phyloP scores from a whole-genome alignment of 129 eudicot species.

The Escallonia rubra region DNA sequence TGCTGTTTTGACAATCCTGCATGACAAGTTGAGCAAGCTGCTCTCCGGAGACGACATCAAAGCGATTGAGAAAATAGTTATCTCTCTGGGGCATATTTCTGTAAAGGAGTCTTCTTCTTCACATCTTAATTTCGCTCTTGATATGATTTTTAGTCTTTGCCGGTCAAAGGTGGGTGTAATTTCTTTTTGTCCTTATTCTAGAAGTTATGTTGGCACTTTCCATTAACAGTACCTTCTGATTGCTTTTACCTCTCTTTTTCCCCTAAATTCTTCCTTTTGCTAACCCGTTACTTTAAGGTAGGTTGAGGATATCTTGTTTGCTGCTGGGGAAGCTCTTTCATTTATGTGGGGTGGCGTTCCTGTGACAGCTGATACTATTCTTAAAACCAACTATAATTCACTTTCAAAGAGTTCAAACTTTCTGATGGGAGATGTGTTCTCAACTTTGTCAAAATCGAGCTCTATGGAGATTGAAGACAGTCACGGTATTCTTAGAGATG shows the following conservation, averaged over 20 bases:
- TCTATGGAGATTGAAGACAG: constrained; percentile 38
- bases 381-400: constrained; percentile 76
- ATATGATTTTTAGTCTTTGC: constrained; percentile 71
- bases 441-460: constrained; percentile 35
- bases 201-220: background rate
- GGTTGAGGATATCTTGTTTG: constrained; percentile 96
- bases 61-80: constrained; percentile 65
- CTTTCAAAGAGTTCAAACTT: constrained; percentile 84
- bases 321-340: constrained; percentile 97
- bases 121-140: constrained; percentile 61
- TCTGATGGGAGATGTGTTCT: constrained; percentile 67
- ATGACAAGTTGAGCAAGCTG: constrained; percentile 70
- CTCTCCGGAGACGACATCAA: constrained; percentile 77
- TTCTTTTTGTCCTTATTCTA: constrained; percentile 1
- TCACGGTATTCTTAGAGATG: constrained; percentile 60
- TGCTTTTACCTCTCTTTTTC: too few species aligned
- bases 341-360: constrained; percentile 98
- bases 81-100: constrained; percentile 87
- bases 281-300: constrained; percentile 8
- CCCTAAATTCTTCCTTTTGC: too few species aligned
- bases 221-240: too few species aligned
- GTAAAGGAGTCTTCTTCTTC: constrained; percentile 64
- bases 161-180: constrained; percentile 68
- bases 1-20: constrained; percentile 55
- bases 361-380: constrained; percentile 70